phyloP scores from a whole-genome alignment of 352 stramenopile species.

The Phytopythium oedochilum region DNA sequence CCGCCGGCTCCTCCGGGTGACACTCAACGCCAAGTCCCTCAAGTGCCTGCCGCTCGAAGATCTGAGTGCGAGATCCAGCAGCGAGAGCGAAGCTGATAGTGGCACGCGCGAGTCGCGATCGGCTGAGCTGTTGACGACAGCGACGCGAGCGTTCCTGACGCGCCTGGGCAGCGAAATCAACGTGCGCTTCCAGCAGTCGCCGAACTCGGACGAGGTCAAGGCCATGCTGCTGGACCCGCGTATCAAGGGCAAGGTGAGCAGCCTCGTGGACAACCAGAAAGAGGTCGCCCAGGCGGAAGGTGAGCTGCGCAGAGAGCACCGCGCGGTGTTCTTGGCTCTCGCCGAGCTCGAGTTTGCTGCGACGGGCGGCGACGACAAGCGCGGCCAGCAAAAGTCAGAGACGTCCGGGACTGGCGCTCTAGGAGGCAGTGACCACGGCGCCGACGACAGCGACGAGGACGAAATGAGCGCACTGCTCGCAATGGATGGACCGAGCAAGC shows the following conservation, averaged over 20 bases:
- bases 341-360: constrained; percentile 2
- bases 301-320: constrained; percentile 27
- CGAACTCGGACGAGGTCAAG: constrained; percentile 24
- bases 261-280: constrained; percentile 17
- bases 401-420: background rate
- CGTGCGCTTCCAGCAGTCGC: constrained; percentile 9
- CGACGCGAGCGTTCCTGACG: constrained; percentile 11
- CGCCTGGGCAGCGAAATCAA: constrained; percentile 13
- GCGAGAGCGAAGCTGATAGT: background rate
- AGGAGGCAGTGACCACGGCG: background rate
- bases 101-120: background rate
- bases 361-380: constrained; percentile 1
- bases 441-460: constrained; percentile 18
- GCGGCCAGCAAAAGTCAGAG: background rate
- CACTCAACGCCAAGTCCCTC: constrained; percentile 14
- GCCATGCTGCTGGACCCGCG: constrained; percentile 35
- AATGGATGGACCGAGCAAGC: constrained; percentile 20
- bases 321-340: constrained; percentile 23
- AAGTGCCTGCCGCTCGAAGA: constrained; percentile 26
- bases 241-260: constrained; percentile 25
- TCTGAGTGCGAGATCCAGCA: background rate
- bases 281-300: constrained; percentile 18
- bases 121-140: background rate
- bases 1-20: constrained; percentile 23
- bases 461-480: constrained; percentile 28